A percentile compares a stretch with the other conserved stretches of the same genome.
These are phyloP conservation scores for Brassica rapa DNA, from an alignment of 345 rosid species.

Conservation along the genomic window DNA sequence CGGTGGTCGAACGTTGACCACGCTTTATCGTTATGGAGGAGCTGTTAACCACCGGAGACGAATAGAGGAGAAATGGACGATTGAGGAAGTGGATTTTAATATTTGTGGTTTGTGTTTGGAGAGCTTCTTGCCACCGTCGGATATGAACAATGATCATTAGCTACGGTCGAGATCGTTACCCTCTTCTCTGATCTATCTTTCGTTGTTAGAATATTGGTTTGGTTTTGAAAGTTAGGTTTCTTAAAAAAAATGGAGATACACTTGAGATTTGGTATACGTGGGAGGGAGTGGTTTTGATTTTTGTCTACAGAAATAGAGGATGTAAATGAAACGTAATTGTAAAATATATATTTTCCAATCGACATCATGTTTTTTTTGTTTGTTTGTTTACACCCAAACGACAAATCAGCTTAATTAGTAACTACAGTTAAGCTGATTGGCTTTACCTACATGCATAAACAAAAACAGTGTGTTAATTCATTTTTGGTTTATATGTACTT, in stretches of 20 bases:
- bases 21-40: slow-evolving; percentile 66
- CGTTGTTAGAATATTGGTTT: background rate
- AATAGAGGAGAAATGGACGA: slow-evolving; percentile 88
- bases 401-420: background rate
- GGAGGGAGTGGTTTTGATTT: background rate
- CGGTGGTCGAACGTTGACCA: slow-evolving; percentile 63
- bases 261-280: background rate
- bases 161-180: slow-evolving; percentile 27
- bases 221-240: slow-evolving; percentile 6
- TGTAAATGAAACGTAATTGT: slow-evolving; percentile 15
- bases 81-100: slow-evolving; percentile 92
- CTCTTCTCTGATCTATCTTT: background rate
- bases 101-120: slow-evolving; percentile 73
- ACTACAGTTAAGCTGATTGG: background rate
- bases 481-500: background rate
- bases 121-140: slow-evolving; percentile 84
- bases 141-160: slow-evolving; percentile 59
- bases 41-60: slow-evolving; percentile 63
- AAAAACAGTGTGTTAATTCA: background rate
- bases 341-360: background rate
- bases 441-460: background rate
- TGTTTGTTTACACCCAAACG: background rate
- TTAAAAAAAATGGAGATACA: background rate
- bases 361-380: background rate
- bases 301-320: background rate